Base-by-base conservation (phyloP, 192 early-diverging fungal genomes). In the Linnemannia elongata region DNA sequence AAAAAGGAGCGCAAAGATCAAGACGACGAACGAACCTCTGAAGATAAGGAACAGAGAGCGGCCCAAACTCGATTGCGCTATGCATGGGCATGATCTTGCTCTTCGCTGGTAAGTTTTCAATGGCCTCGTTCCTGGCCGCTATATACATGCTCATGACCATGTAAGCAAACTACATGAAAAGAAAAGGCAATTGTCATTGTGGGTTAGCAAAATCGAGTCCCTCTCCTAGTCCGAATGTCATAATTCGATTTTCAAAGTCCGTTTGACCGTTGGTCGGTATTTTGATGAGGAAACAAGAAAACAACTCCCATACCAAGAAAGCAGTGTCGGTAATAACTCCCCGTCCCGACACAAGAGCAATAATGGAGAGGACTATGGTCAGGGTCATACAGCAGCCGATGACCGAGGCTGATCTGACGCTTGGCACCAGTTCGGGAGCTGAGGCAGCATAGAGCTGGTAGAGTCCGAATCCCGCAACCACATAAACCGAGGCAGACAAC, bases 71-170 rank as follows among this genome's bases (percentile, higher is more conserved):
- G 17, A 86, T 72, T 36, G 84, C 84, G 30, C 79, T 80, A 38
- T 86, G 84, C 71, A 86, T 45, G 38, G 84, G 84, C 84, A 86
- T 86, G 27, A 86, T 77, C 69, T 52, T 79, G 42, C 75, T 69
- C 72, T 81, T 80, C n/a, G 74, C 24, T n/a, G 78, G 84, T 24
- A 70, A 75, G 30, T 74, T 86, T 42, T 86, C 84, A n/a, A 86
- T 81, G 4, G 79, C 78, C 71, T 86, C 84, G 71, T 86, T 86
- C 33, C 84, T 86, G n/a, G 84, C 84, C 33, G 84, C 84, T 44
- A 86, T 86, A 20, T 86, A 86, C 84, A 86, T 86, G 74, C 79
- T 86, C 75, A 86, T 80, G 30, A 86, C 84, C 78, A 86, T 86
- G 30, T 86, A 86, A 6, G 84, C 84, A 74, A 86, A 86, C 84